phyloP scores from a whole-genome alignment of 164 flowering plant species.

The Nymphaea colorata region DNA sequence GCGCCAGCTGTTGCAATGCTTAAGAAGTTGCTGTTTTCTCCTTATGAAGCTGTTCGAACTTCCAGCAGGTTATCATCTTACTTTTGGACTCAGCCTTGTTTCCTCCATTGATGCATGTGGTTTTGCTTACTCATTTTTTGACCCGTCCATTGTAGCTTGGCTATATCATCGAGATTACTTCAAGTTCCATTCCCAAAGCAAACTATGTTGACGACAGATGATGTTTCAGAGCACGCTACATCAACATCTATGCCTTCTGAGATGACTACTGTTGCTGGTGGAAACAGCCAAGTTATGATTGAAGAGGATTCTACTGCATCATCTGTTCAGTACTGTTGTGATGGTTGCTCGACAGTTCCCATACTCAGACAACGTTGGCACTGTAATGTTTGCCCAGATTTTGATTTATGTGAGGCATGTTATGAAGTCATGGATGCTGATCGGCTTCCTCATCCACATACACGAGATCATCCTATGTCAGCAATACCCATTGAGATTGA shows the following conservation, averaged over 20 bases:
- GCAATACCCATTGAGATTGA: constrained; percentile 95
- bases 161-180: constrained; percentile 97
- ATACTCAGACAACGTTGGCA: constrained; percentile 48
- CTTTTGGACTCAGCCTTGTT: background rate
- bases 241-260: constrained; percentile 38
- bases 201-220: constrained; percentile 81
- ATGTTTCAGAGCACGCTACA: constrained; percentile 40
- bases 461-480: constrained; percentile 96
- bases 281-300: constrained; percentile 66
- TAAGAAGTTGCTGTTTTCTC: constrained; percentile 69
- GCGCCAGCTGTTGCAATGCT: constrained; percentile 80
- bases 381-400: constrained; percentile 70
- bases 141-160: constrained; percentile 54
- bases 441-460: constrained; percentile 89
- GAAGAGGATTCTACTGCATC: constrained; percentile 92
- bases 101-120: background rate
- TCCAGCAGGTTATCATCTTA: constrained; percentile 69
- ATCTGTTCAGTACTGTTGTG: constrained; percentile 97
- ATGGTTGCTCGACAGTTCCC: constrained; percentile 99
- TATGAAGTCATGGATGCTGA: constrained; percentile 88
- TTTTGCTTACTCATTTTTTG: constrained; percentile 5
- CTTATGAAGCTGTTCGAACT: constrained; percentile 86
- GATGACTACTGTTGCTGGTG: constrained; percentile 28
- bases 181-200: constrained; percentile 99
- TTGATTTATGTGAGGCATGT: constrained; percentile 97